Conservation (phyloP, 164 flowering plant species). For the Santalum album region DNA sequence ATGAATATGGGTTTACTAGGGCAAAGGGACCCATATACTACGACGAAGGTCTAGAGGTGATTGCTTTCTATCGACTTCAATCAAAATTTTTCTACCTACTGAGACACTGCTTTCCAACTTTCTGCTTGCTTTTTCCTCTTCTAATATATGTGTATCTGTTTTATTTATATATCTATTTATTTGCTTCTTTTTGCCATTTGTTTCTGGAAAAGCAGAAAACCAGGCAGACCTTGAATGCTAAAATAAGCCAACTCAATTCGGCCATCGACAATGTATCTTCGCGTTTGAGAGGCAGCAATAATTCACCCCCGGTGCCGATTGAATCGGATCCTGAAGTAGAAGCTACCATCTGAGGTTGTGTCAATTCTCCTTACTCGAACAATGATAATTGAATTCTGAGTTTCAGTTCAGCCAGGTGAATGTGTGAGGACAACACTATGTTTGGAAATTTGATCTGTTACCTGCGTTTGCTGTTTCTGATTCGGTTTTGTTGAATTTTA, state of each 20-base stretch:
- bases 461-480: too few species aligned
- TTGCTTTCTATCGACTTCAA: not conserved
- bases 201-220: slow-evolving; percentile 52
- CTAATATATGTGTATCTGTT: not conserved
- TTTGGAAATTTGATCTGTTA: too few species aligned
- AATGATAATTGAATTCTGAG: too few species aligned
- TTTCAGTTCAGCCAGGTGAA: too few species aligned
- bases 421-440: too few species aligned
- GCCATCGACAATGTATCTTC: slow-evolving; percentile 87
- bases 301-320: slow-evolving; percentile 27
- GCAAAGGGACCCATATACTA: slow-evolving; percentile 70
- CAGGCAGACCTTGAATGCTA: slow-evolving; percentile 62
- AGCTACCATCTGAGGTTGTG: slow-evolving; percentile 35
- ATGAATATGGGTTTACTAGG: slow-evolving; percentile 75
- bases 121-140: too few species aligned
- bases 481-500: too few species aligned
- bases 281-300: slow-evolving; percentile 70
- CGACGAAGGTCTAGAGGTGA: slow-evolving; percentile 88
- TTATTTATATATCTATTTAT: not conserved
- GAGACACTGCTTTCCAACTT: too few species aligned
- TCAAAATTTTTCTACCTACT: not conserved
- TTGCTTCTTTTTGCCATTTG: not conserved
- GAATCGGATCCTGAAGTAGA: slow-evolving; percentile 57
- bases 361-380: too few species aligned
- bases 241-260: slow-evolving; percentile 72